phyloP scores from a whole-genome alignment of 2,329 filamentous ascomycete species.

The Didymellaceae sp. region DNA sequence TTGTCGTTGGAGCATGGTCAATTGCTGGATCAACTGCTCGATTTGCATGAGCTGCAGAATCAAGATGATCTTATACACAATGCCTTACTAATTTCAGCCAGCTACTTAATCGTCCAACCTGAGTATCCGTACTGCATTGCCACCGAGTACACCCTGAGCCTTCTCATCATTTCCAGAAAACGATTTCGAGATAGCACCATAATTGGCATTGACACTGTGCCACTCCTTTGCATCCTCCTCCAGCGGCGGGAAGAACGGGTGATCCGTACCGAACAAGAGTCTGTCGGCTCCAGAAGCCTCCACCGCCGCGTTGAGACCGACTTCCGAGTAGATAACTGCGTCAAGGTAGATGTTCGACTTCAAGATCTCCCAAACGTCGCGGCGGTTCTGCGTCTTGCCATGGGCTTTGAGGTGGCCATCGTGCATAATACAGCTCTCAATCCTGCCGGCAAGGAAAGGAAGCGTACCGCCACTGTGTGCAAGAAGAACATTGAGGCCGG shows the following conservation, averaged over 20 bases:
- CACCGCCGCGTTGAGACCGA: slow-evolving; percentile 74
- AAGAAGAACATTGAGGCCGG: slow-evolving; percentile 73
- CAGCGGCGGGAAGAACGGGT: slow-evolving; percentile 84
- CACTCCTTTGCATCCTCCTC: slow-evolving; percentile 68
- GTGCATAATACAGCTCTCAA: slow-evolving; percentile 86
- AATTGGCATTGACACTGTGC: slow-evolving; percentile 71
- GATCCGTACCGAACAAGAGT: slow-evolving; percentile 80
- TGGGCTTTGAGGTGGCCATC: slow-evolving; percentile 75
- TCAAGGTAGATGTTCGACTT: slow-evolving; percentile 85
- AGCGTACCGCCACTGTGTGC: slow-evolving; percentile 89
- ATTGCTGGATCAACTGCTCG: no score
- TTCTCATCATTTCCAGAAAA: slow-evolving; percentile 55
- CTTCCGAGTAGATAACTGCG: slow-evolving; percentile 81
- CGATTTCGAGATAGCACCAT: slow-evolving; percentile 61
- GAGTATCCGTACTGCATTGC: slow-evolving; percentile 64
- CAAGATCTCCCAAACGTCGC: slow-evolving; percentile 68
- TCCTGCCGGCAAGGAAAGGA: slow-evolving; percentile 85
- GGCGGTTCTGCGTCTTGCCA: slow-evolving; percentile 64
- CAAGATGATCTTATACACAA: no score
- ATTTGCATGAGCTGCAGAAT: no score
- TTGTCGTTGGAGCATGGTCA: no score
- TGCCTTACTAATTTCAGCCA: no score
- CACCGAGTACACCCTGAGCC: slow-evolving; percentile 63
- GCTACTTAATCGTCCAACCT: slow-evolving; percentile 26
- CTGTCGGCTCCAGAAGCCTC: slow-evolving; percentile 71